Evolutionary conservation across 1,284 basidiomycete genomes (phyloP).

Genomic region (Chondrostereum purpureum): DNA sequence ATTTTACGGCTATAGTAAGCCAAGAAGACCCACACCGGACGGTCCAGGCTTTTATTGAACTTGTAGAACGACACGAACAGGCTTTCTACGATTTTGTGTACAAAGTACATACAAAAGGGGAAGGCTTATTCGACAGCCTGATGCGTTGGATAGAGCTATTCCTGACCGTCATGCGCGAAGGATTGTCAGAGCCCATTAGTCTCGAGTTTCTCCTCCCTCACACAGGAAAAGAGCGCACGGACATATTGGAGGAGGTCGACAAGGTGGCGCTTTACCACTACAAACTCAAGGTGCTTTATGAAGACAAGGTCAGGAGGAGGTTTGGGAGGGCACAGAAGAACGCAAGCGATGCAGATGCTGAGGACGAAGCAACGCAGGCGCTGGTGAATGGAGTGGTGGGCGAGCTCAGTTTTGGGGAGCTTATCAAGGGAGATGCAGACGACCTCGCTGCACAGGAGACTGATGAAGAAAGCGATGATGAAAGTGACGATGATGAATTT

Average conservation of each 20-base stretch:
- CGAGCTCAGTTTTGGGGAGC: conserved; percentile 75
- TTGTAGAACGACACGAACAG: conserved; percentile 92
- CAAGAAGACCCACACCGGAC: conserved; percentile 82
- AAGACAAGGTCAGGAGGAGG: conserved; percentile 78
- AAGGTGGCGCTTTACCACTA: conserved; percentile 86
- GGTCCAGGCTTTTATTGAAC: conserved; percentile 91
- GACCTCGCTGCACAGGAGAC: conserved; percentile 76
- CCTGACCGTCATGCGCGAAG: conserved; percentile 87
- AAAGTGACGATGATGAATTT: conserved; percentile 34
- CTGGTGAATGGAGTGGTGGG: conserved; percentile 75
- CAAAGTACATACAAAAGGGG: conserved; percentile 97
- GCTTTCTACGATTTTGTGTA: conserved; percentile 97
- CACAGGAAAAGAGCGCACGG: conserved; percentile 63
- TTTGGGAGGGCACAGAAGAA: conserved; percentile 57
- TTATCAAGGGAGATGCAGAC: conserved; percentile 69
- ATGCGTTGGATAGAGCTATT: conserved; percentile 98
- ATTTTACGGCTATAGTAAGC: conserved; percentile 52
- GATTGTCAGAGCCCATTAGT: conserved; percentile 67
- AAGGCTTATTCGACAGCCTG: conserved; percentile 87
- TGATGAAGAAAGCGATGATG: conserved; percentile 46
- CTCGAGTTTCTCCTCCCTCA: conserved; percentile 86
- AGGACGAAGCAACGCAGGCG: conserved; percentile 73
- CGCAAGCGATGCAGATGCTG: conserved; percentile 48
- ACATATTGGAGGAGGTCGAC: conserved; percentile 83
- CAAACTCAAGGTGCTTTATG: conserved; percentile 84